Evolutionary conservation across 176 grass and related monocot genomes (phyloP).

Genomic region (Aegilops tauschii): DNA sequence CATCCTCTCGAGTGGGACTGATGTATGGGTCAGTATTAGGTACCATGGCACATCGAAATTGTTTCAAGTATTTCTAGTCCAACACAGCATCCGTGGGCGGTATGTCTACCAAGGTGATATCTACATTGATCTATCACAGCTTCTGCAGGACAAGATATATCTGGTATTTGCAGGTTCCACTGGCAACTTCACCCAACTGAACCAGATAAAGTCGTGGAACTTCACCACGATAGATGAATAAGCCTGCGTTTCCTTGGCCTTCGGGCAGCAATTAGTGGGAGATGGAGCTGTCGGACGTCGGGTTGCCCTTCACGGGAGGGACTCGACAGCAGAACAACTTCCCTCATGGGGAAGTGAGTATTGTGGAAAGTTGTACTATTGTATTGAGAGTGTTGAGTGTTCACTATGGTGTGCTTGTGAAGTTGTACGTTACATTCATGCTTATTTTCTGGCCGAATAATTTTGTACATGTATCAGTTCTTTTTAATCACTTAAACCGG

Average conservation of each 20-base stretch:
- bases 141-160: background rate
- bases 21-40: background rate
- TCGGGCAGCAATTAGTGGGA: background rate
- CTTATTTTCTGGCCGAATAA: too few relatives aligned
- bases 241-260: too few relatives aligned
- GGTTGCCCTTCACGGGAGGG: background rate
- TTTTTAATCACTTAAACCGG: too few relatives aligned
- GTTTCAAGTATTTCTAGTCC: background rate
- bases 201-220: background rate
- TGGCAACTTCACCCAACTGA: background rate
- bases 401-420: too few relatives aligned
- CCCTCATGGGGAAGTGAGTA: too few relatives aligned
- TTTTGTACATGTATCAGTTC: too few relatives aligned
- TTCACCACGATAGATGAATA: background rate
- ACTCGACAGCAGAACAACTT: background rate
- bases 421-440: too few relatives aligned
- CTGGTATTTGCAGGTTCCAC: conserved; percentile 14
- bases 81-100: background rate
- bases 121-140: background rate
- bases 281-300: background rate
- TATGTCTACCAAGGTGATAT: background rate
- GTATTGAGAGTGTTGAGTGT: too few relatives aligned
- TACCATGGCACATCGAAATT: background rate
- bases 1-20: background rate
- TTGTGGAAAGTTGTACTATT: too few relatives aligned